A percentile compares a stretch with the other conserved stretches of the same genome.
These are phyloP conservation scores for Barnettozyma sp. DNA, from an alignment of 805 yeast species.

Conservation along the genomic window DNA sequence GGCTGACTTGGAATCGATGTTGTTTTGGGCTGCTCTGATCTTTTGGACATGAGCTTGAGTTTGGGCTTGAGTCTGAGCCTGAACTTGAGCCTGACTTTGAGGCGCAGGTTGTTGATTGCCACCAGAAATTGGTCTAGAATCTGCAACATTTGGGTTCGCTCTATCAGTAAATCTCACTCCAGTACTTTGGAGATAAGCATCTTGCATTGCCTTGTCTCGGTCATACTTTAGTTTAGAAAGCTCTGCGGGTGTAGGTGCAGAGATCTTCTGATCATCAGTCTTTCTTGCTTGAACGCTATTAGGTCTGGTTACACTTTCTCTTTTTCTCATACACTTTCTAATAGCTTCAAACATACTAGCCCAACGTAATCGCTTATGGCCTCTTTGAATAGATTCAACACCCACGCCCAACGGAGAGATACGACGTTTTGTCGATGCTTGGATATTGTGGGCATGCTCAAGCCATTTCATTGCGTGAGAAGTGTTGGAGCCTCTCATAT, in stretches of 20 bases:
- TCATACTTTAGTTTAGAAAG: conserved; percentile 77
- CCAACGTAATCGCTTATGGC: conserved; percentile 88
- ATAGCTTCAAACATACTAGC: conserved; percentile 96
- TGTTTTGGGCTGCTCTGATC: neutral
- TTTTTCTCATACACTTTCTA: conserved; percentile 79
- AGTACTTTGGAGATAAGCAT: conserved; percentile 49
- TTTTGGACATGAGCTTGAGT: conserved; percentile 3
- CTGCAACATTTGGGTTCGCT: conserved; percentile 8
- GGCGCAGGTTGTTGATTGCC: conserved; percentile 6
- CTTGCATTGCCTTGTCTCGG: conserved; percentile 79
- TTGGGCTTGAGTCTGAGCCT: conserved; percentile 5
- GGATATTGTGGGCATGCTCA: conserved; percentile 84
- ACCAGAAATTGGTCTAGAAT: conserved; percentile 7
- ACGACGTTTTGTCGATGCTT: conserved; percentile 79
- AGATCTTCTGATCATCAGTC: conserved; percentile 36
- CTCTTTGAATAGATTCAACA: conserved; percentile 84
- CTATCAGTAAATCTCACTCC: conserved; percentile 10
- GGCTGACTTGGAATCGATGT: neutral
- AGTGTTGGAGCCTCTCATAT: conserved; percentile 83
- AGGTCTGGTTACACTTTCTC: conserved; percentile 71
- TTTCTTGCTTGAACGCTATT: conserved; percentile 38
- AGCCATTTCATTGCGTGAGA: conserved; percentile 84
- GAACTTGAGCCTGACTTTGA: conserved; percentile 8
- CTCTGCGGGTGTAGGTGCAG: conserved; percentile 77
- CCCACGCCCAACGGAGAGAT: conserved; percentile 94